Base-by-base conservation (phyloP, 257 asterid species). In the Marsdenia floribunda region DNA sequence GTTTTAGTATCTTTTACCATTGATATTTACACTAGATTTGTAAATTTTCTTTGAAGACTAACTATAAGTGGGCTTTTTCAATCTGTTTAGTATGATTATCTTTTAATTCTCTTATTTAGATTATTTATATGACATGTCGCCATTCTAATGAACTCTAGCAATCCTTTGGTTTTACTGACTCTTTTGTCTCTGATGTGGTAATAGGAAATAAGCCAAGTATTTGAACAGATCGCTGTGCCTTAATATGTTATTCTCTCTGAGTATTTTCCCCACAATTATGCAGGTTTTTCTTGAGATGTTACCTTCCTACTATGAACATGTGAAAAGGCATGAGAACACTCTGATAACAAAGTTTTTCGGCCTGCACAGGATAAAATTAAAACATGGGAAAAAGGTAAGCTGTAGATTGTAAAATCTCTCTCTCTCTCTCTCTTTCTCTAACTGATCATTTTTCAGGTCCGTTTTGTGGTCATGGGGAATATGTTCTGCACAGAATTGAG, bases 401-500 rank as follows among this genome's bases (percentile, higher is more conserved):
- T 35, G n/a, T 72, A 72, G 35, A 75, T 68, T 73, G 42, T 68
- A n/a, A 49, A 9, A 42, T 26, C 4, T 44, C n/a, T 63, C 0
- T 5, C 33, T 72, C 60, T 52, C 54, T 54, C 58, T 50, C 64
- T 42, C 54, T 29, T 29, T 61, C 59, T 52, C 70, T 59, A 65
- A 68, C 54, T 10, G 73, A 73, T 80, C 77, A 72, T n/a, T 82
- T 78, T 77, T 40, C 88, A 95, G 99, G 97, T 88, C 38, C 99
- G 96, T 69, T 92, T 95, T 85, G 89, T 95, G 47, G 97, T 95
- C 81, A 95, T 93, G 98, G 99, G 99, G 81, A 95, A 95, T 78
- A 95, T 95, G 97, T 95, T 92, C 85, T 87, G 93, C 79, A 90
- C 99, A 35, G 98, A 95, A 82, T 84, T 95, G 80, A 86, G 88